Conservation (phyloP, 106 monocot species). For the Platanthera guangdongensis region DNA sequence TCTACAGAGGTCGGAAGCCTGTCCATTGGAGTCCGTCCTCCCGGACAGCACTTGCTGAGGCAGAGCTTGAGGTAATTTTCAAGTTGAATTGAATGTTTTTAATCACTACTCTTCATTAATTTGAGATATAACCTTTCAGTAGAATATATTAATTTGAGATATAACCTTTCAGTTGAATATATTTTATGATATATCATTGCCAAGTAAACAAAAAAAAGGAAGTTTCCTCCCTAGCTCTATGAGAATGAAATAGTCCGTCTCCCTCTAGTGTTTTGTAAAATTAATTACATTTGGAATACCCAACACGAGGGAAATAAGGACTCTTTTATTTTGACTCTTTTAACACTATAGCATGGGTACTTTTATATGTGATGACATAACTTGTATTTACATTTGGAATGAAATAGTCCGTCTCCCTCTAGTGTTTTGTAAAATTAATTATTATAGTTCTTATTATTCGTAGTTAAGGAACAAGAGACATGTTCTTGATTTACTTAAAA, state of each 20-base stretch:
- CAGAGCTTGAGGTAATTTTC: slow-evolving; percentile 79
- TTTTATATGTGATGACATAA: neutral
- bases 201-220: neutral
- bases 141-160: neutral
- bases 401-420: neutral
- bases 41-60: slow-evolving; percentile 93
- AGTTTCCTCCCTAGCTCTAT: neutral
- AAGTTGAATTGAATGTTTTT: neutral
- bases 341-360: too few relatives aligned
- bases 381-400: neutral
- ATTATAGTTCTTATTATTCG: neutral
- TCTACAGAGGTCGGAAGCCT: slow-evolving; percentile 94
- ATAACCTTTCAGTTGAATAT: neutral
- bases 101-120: neutral
- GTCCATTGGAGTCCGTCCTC: slow-evolving; percentile 99
- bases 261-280: too few relatives aligned
- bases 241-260: too few relatives aligned
- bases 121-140: neutral
- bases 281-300: too few relatives aligned
- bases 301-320: too few relatives aligned
- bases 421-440: neutral
- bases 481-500: neutral
- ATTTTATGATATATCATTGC: neutral
- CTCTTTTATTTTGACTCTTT: too few relatives aligned
- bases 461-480: neutral